phyloP scores from a whole-genome alignment of 2,329 filamentous ascomycete genomes.

The Leptographium wingfieldii region DNA sequence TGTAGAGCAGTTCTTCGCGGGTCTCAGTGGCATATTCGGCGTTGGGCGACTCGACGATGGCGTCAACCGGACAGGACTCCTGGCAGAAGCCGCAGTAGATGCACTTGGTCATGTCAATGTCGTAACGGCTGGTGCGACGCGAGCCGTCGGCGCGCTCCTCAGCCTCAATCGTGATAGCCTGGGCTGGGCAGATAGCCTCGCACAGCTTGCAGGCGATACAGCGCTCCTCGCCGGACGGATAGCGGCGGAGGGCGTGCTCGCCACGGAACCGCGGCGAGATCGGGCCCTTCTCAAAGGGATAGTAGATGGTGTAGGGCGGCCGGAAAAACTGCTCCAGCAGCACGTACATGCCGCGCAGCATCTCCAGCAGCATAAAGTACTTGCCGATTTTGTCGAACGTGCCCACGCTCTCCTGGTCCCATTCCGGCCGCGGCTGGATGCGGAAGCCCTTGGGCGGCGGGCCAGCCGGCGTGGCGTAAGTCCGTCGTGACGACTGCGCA shows the following conservation, averaged over 20 bases:
- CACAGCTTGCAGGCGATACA: constrained; percentile 99
- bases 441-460: constrained; percentile 74
- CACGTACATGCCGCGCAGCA: constrained; percentile 96
- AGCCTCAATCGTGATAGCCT: constrained; percentile 97
- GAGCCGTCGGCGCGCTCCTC: constrained; percentile 96
- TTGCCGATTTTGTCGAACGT: constrained; percentile 75
- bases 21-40: constrained; percentile 53
- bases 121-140: constrained; percentile 89
- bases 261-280: constrained; percentile 97
- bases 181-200: constrained; percentile 94
- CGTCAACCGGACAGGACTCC: constrained; percentile 96
- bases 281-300: constrained; percentile 97
- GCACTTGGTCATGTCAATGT: constrained; percentile 99
- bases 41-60: constrained; percentile 57
- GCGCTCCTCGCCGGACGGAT: constrained; percentile 94
- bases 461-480: constrained; percentile 59
- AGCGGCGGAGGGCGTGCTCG: constrained; percentile 90
- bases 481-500: constrained; percentile 7
- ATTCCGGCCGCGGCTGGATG: constrained; percentile 57
- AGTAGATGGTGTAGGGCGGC: constrained; percentile 98
- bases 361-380: constrained; percentile 92
- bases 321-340: constrained; percentile 96
- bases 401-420: constrained; percentile 68
- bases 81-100: constrained; percentile 99
- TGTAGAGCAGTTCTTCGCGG: constrained; percentile 91